Evolutionary conservation across 164 flowering plant genomes (phyloP).

Genomic region (Stephania yunnanensis): DNA sequence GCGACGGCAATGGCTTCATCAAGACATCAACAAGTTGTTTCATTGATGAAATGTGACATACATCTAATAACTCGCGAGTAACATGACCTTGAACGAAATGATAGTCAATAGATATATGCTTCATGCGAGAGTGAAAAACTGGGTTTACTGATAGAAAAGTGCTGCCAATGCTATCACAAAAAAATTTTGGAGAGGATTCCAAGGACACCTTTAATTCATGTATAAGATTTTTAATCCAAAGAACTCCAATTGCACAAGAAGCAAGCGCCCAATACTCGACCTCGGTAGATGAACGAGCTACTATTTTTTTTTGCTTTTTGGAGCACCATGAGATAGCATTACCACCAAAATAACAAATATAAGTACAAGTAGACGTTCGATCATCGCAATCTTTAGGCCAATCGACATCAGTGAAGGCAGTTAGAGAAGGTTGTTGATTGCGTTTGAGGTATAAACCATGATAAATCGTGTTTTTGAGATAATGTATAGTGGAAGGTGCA

Average conservation of each 20-base stretch:
- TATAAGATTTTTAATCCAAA: background rate
- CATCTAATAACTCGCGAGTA: background rate
- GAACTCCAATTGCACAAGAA: background rate
- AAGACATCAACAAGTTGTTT: no score
- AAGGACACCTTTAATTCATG: background rate
- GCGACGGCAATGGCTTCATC: no score
- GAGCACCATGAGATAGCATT: background rate
- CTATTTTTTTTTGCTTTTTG: background rate
- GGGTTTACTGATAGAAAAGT: background rate
- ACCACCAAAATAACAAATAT: background rate
- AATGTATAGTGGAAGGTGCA: background rate
- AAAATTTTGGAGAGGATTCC: background rate
- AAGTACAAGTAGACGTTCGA: background rate
- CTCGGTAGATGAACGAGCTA: slow-evolving; percentile 1
- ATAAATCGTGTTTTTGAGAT: background rate
- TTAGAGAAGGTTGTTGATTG: no score
- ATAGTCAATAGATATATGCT: background rate
- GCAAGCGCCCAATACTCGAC: background rate
- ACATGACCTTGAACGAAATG: background rate
- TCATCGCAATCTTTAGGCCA: background rate
- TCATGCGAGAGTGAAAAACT: background rate
- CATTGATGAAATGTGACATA: background rate
- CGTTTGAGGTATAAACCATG: background rate
- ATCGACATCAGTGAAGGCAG: background rate
- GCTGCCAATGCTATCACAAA: background rate